phyloP scores from a whole-genome alignment of 805 yeast genomes.

The Cyberlindnera maclurae region DNA sequence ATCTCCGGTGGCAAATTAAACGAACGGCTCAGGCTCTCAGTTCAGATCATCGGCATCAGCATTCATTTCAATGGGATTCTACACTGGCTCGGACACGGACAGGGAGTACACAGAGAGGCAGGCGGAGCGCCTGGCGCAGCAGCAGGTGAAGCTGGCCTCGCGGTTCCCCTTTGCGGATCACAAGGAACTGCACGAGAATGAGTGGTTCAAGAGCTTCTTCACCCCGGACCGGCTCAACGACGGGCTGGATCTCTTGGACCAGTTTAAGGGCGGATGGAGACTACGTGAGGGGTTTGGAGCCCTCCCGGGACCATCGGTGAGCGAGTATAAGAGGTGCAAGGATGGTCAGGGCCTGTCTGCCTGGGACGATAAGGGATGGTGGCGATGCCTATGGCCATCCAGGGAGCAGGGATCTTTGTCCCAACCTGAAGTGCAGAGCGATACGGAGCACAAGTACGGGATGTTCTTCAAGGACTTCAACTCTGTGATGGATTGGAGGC shows the following conservation, averaged over 20 bases:
- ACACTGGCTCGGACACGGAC: slow-evolving; percentile 10
- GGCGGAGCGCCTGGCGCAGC: slow-evolving; percentile 3
- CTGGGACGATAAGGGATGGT: slow-evolving; percentile 81
- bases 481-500: slow-evolving; percentile 61
- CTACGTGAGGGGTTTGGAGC: slow-evolving; percentile 36
- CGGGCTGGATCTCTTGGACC: slow-evolving; percentile 10
- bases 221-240: slow-evolving; percentile 2
- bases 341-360: slow-evolving; percentile 60
- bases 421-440: slow-evolving; percentile 51
- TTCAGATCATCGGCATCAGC: too few species aligned
- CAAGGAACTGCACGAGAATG: slow-evolving; percentile 6
- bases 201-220: slow-evolving; percentile 5
- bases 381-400: slow-evolving; percentile 84
- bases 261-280: slow-evolving; percentile 5
- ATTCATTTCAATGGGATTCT: slow-evolving; percentile 22
- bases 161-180: slow-evolving; percentile 4
- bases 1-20: too few species aligned
- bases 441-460: slow-evolving; percentile 41
- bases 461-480: slow-evolving; percentile 58
- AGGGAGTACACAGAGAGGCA: slow-evolving; percentile 9
- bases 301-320: slow-evolving; percentile 50
- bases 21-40: too few species aligned
- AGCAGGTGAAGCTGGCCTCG: not conserved
- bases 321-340: slow-evolving; percentile 56
- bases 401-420: slow-evolving; percentile 26